phyloP scores from a whole-genome alignment of 495 filamentous ascomycete genomes.

The Arthonia radiata region DNA sequence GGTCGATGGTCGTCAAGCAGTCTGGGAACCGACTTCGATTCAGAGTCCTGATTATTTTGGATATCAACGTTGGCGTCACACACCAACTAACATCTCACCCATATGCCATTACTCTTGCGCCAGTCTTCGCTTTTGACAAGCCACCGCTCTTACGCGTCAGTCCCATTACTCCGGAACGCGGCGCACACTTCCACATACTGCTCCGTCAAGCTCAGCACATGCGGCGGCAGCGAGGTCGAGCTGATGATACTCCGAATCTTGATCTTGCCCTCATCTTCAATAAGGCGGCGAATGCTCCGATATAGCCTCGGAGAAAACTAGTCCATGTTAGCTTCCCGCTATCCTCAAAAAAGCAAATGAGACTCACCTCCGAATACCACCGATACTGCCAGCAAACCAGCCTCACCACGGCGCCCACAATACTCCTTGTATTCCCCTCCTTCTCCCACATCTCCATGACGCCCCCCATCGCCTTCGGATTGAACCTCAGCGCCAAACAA shows the following conservation, averaged over 20 bases:
- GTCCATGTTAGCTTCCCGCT: background rate
- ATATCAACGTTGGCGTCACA: too few species aligned
- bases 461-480: slow-evolving; percentile 69
- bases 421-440: slow-evolving; percentile 45
- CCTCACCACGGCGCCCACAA: slow-evolving; percentile 56
- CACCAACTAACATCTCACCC: too few species aligned
- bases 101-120: too few species aligned
- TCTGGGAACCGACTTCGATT: too few species aligned
- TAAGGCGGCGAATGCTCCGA: slow-evolving; percentile 64
- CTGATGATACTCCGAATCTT: slow-evolving; percentile 95
- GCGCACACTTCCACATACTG: slow-evolving; percentile 88
- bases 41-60: too few species aligned
- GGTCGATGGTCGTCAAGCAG: too few species aligned
- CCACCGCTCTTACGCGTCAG: too few species aligned
- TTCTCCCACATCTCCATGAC: slow-evolving; percentile 55
- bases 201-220: slow-evolving; percentile 81
- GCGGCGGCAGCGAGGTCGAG: slow-evolving; percentile 76
- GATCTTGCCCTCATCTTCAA: slow-evolving; percentile 92
- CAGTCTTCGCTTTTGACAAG: too few species aligned
- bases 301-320: slow-evolving; percentile 85
- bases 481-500: slow-evolving; percentile 63
- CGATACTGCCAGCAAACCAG: slow-evolving; percentile 94
- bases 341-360: slow-evolving; percentile 1
- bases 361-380: slow-evolving; percentile 77
- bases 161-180: slow-evolving; percentile 82